Base-by-base conservation (phyloP, 768 basidiomycete genomes). In the Russula sp. region DNA sequence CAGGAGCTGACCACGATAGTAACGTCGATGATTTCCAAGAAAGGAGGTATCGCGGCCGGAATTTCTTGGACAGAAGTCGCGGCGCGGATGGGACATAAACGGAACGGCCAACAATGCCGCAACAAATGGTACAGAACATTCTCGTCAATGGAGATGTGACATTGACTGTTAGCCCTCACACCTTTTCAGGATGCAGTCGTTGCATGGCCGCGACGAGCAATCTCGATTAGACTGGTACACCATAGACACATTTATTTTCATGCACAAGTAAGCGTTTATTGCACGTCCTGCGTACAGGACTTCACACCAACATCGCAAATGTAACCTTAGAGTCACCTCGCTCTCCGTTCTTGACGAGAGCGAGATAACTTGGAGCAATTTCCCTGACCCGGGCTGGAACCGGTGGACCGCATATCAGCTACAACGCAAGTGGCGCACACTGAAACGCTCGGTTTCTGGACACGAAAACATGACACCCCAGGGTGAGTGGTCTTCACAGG, bases 301-400 rank as follows among this genome's bases (percentile, higher is more conserved):
- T 13, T 20, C 2, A 45, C 45, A 18, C 16, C 18, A 18, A 16
- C 16, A 44, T n/a, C 8, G 22, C 22, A 8, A 27, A 48, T 27
- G 8, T 6, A 32, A 22, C 54, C 27, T 16, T 20, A 61, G 59
- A 39, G 20, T 61, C 50, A 47, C 59, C 18, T 61, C 59, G 32
- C 52, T 61, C 31, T 54, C 59, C 7, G 52, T 53, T 39, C 22
- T 31, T 6, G 59, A 61, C 18, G 59, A 61, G 59, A 61, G 52
- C 52, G 59, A 61, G 59, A 61, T 61, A 10, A 14, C 37, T 22
- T 61, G 52, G 52, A 61, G 59, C 52, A 61, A 61, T 16, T 61
- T 60, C 10, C 60, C 60, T 3, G 60, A 62, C 22, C 48, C 61
- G 3, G 61, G 56, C 61, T 52, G 61, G 55, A 57, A 63, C 50